These are phyloP conservation scores for Penicillium rolfsii DNA, from an alignment of 2,329 filamentous ascomycete genomes.

Conservation along the genomic window DNA sequence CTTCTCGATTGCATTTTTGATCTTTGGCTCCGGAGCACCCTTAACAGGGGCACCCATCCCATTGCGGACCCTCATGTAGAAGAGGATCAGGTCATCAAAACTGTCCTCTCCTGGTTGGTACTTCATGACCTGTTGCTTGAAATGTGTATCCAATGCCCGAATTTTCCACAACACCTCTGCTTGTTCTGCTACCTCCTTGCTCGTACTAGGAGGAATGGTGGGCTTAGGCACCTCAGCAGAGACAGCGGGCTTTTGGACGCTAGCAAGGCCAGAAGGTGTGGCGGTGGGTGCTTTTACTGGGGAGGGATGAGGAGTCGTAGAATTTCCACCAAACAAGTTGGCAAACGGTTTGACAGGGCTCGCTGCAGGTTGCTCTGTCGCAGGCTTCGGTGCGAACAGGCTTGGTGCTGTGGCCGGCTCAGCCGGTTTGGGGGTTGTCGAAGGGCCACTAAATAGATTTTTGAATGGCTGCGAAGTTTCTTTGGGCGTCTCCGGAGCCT, in stretches of 20 bases:
- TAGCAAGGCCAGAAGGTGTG: conserved; percentile 17
- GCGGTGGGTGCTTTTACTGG: neutral
- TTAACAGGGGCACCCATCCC: conserved; percentile 42
- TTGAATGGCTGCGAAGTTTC: conserved; percentile 10
- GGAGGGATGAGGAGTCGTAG: conserved; percentile 11
- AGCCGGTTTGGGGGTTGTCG: neutral
- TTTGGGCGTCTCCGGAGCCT: neutral
- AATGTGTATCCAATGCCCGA: conserved; percentile 40
- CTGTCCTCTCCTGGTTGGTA: conserved; percentile 38
- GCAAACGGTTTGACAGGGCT: conserved; percentile 9
- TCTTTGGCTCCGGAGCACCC: neutral
- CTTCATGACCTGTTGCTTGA: conserved; percentile 38
- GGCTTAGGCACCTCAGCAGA: conserved; percentile 20
- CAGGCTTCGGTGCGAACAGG: conserved; percentile 21
- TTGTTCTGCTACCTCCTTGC: conserved; percentile 24
- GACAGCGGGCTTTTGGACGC: conserved; percentile 14
- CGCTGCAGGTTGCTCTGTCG: conserved; percentile 1
- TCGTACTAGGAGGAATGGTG: conserved; percentile 23
- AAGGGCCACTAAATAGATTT: conserved; percentile 35
- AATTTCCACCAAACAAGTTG: conserved; percentile 31
- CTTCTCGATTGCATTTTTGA: neutral
- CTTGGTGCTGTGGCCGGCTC: conserved; percentile 24
- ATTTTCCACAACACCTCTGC: conserved; percentile 35
- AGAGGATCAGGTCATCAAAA: conserved; percentile 42
- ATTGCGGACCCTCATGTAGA: conserved; percentile 45